These are phyloP conservation scores for Fistulina hepatica DNA, from an alignment of 1,284 basidiomycete species.

Conservation along the genomic window DNA sequence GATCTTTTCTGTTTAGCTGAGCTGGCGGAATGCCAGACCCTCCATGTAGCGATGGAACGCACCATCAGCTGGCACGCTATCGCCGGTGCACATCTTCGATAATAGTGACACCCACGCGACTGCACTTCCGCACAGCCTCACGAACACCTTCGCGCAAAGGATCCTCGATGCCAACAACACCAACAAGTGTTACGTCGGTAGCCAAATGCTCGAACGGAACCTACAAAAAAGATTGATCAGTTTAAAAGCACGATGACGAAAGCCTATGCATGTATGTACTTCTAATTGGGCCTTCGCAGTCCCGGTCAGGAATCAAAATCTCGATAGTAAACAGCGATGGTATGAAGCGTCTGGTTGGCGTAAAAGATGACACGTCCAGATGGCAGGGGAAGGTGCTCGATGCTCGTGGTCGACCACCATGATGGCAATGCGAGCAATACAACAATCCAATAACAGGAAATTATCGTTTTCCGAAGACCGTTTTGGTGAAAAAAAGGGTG, in stretches of 20 bases:
- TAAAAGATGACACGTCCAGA: constrained; percentile 96
- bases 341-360: constrained; percentile 89
- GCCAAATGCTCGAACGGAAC: constrained; percentile 69
- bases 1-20: constrained; percentile 44
- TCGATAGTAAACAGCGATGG: constrained; percentile 87
- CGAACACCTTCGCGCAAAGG: constrained; percentile 86
- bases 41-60: constrained; percentile 96
- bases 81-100: constrained; percentile 99
- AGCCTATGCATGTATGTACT: constrained; percentile 43
- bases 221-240: constrained; percentile 29
- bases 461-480: too few relatives aligned
- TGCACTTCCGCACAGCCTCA: constrained; percentile 80
- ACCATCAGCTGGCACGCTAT: constrained; percentile 94
- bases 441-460: constrained; percentile 66
- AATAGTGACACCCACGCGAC: constrained; percentile 84
- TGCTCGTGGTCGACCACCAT: constrained; percentile 86
- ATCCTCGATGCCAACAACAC: constrained; percentile 91
- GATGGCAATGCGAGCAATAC: constrained; percentile 67
- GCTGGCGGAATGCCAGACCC: constrained; percentile 68
- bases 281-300: constrained; percentile 38
- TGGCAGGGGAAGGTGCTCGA: constrained; percentile 69
- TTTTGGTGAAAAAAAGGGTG: too few relatives aligned
- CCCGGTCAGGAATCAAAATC: constrained; percentile 86
- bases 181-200: constrained; percentile 73
- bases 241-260: constrained; percentile 7